Percentiles rank a stretch among this genome's conserved stretches.
Evolutionary conservation across 2,329 filamentous ascomycete genomes (phyloP).

Genomic region (Verticillium zaregamsianum): DNA sequence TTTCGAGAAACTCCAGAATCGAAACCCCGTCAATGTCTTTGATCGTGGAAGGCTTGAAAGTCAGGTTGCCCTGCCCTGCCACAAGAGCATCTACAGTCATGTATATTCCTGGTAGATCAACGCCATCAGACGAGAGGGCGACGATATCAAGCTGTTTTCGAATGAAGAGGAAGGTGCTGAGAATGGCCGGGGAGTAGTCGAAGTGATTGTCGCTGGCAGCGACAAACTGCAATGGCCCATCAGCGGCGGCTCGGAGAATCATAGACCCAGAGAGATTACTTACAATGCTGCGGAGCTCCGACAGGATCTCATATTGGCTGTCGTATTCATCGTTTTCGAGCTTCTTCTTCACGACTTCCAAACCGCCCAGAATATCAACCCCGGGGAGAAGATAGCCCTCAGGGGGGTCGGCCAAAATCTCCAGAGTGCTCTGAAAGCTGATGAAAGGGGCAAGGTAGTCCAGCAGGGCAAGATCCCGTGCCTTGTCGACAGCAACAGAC

Average conservation of each 20-base stretch:
- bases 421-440: constrained; percentile 13
- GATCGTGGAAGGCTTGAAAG: background rate
- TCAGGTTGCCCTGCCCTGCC: background rate
- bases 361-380: constrained; percentile 12
- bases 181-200: constrained; percentile 10
- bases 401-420: constrained; percentile 11
- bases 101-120: constrained; percentile 8
- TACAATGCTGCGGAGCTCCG: constrained; percentile 10
- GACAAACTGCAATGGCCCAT: background rate
- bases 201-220: constrained; percentile 14
- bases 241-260: background rate
- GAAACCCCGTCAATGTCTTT: constrained; percentile 6
- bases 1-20: constrained; percentile 9
- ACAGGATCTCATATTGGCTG: constrained; percentile 11
- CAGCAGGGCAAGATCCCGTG: constrained; percentile 9
- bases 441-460: constrained; percentile 14
- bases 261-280: background rate
- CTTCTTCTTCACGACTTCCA: constrained; percentile 12
- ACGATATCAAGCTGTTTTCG: constrained; percentile 4
- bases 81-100: background rate
- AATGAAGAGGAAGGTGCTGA: constrained; percentile 8
- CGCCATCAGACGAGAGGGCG: constrained; percentile 12
- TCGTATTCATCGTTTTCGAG: constrained; percentile 9
- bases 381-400: constrained; percentile 13
- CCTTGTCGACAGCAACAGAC: constrained; percentile 8